These are phyloP conservation scores for Parathielavia appendiculata DNA, from an alignment of 495 filamentous ascomycete genomes.

Conservation along the genomic window DNA sequence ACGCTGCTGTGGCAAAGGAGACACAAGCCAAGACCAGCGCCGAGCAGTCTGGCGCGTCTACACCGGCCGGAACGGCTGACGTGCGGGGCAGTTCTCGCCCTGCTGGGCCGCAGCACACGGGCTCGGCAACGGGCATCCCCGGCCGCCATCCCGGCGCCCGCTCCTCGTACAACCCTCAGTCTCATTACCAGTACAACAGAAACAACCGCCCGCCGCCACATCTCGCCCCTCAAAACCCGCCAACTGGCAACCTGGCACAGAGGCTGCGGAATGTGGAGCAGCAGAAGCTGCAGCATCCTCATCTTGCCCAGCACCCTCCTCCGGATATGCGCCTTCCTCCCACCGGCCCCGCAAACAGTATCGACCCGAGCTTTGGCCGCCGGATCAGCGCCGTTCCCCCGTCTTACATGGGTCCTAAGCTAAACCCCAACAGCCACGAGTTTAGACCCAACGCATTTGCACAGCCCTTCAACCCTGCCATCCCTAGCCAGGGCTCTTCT, in stretches of 20 bases:
- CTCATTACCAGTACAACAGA: slow-evolving; percentile 32
- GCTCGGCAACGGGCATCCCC: slow-evolving; percentile 31
- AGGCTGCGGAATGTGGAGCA: slow-evolving; percentile 44
- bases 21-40: slow-evolving; percentile 31
- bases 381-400: slow-evolving; percentile 42
- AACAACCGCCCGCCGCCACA: slow-evolving; percentile 38
- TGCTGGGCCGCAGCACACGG: slow-evolving; percentile 30
- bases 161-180: slow-evolving; percentile 27
- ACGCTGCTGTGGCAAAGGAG: slow-evolving; percentile 31
- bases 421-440: slow-evolving; percentile 78
- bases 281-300: slow-evolving; percentile 39
- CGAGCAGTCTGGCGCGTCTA: slow-evolving; percentile 21
- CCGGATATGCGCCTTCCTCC: slow-evolving; percentile 47
- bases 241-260: slow-evolving; percentile 36
- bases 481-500: slow-evolving; percentile 59
- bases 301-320: slow-evolving; percentile 33
- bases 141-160: slow-evolving; percentile 33
- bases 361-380: slow-evolving; percentile 43
- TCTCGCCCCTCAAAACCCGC: slow-evolving; percentile 31
- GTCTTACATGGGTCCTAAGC: slow-evolving; percentile 54
- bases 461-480: slow-evolving; percentile 68
- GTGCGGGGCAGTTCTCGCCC: slow-evolving; percentile 28
- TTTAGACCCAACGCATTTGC: slow-evolving; percentile 80
- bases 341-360: slow-evolving; percentile 48
- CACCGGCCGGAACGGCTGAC: slow-evolving; percentile 28